Evolutionary conservation across 2,329 filamentous ascomycete species (phyloP), one percentile per base, ranked within the genome.

Genomic region (Epichloe glyceriae): DNA sequence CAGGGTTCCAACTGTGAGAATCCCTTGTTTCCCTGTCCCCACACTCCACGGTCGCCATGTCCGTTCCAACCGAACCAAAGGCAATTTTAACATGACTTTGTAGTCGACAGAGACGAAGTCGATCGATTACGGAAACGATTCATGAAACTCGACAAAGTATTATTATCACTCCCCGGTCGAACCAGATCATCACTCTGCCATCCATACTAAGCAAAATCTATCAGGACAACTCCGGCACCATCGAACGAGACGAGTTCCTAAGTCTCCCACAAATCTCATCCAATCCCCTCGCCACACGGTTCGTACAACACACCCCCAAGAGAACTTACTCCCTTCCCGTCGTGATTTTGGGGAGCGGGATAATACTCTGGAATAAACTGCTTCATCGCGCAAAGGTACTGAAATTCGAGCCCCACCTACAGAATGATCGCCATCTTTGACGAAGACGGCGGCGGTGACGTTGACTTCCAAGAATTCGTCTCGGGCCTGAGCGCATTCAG

Each of bases 401-500:
- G 26, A 45, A 30, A 4, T 11, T 34, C 26, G 22, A 3, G 8
- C 15, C 26, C 10, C 14, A 5, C 1, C 5, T 5, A 90, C 7
- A 90, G 87, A 70, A 95, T 98, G 89, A 98, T 98, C 64, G 91
- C 93, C 52, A 98, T 97, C 62, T 97, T 98, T 66, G 93, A 98
- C 69, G 93, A 97, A 70, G 93, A 98, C 68, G 93, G 93, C 55
- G 91, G 93, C 60, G 93, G 93, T 63, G 88, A 95, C 62, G 93
- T 98, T 61, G 93, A 98, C 69, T 98, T 98, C 70, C 89, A 97
- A 65, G 93, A 98, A 70, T 98, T 98, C 67, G 93, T 98, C 10
- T 89, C 88, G 1, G 93, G 93, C 4, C 80, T 98, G 46, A 91
- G 85, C 58, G 93, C 93, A 40, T 98, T 98, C 76, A 93, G 86